Conservation (phyloP, 257 asterid species). For the Fraxinus pennsylvanica region DNA sequence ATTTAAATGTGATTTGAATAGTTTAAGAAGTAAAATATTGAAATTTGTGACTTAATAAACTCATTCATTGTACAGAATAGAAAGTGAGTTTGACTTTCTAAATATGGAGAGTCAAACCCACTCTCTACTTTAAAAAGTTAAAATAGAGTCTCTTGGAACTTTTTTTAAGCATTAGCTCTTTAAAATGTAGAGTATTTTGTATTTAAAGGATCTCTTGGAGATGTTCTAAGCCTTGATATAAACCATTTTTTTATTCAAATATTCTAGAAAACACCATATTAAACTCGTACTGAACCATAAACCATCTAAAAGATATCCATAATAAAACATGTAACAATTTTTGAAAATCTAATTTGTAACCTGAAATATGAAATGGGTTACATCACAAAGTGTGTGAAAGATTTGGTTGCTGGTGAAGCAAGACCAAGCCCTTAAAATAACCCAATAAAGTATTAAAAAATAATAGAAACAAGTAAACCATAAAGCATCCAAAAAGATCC, state of each 20-base stretch:
- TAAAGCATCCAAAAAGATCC: not conserved
- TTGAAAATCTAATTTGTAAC: not conserved
- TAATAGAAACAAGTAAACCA: not conserved
- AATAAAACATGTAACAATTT: not conserved
- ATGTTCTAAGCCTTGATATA: not conserved
- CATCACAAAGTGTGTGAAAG: not conserved
- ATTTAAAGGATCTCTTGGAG: no score
- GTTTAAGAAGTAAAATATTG: no score
- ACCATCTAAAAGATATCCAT: not conserved
- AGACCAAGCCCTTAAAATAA: not conserved
- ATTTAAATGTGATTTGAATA: no score
- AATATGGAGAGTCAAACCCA: no score
- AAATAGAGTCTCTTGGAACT: no score
- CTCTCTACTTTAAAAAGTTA: no score
- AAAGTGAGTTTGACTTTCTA: no score
- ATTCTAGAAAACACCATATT: not conserved
- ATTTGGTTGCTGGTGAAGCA: not conserved
- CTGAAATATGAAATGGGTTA: not conserved
- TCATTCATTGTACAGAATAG: no score
- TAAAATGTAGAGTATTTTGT: no score
- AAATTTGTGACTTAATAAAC: no score
- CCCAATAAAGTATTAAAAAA: not conserved
- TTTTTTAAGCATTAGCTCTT: no score
- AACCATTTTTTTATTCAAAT: not conserved
- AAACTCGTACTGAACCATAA: not conserved